Evolutionary conservation across 148 eudicot genomes (phyloP), one percentile per base, ranked within the genome.

Genomic region (Rhododendron simsii): DNA sequence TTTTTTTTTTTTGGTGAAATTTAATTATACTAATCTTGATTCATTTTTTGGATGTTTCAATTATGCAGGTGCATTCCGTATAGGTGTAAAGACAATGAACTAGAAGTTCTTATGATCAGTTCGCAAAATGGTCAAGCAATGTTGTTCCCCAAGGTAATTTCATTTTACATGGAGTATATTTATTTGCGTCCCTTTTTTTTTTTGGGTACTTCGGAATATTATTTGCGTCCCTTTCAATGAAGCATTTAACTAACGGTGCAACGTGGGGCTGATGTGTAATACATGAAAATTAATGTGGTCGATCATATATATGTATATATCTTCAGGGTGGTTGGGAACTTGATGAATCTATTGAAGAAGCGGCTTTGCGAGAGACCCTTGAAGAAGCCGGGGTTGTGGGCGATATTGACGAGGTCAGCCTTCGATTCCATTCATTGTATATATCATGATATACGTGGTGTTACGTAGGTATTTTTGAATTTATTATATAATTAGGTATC

Each of bases 381-480:
- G 96, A 94, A 84, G 96, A 93, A 86, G 96, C 96, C 35, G 96
- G 96, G 28, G 96, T 94, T 80, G 84, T 86, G 75, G 96, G 96
- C 80, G 86, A 81, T 53, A 71, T 71, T 71, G 87, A 92, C 65
- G 89, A 93, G 91, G 93, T 90, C 16, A 71, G 83, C 48, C 69
- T 50, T 80, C 47, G 9, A 83, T 80, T 47, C 11, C 47, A 55
- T 39, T 82, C 28, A 26, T 12, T 26, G 16, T 33, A 75, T 41
- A 47, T 39, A 59, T 14, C 57, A 3, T 2, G 57, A 48, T 26
- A 50, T 2, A 26, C 26, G 0, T 7, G 45, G 5, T 48, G 13
- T 41, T 41, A 18, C 9, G 74, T 59, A 12, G 26, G 28, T 2
- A 23, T 23, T 61, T 23, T 21, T 61, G 2, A 5, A 61, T 6